phyloP scores from a whole-genome alignment of 139 green algal species.

The Coccomyxa sp. region DNA sequence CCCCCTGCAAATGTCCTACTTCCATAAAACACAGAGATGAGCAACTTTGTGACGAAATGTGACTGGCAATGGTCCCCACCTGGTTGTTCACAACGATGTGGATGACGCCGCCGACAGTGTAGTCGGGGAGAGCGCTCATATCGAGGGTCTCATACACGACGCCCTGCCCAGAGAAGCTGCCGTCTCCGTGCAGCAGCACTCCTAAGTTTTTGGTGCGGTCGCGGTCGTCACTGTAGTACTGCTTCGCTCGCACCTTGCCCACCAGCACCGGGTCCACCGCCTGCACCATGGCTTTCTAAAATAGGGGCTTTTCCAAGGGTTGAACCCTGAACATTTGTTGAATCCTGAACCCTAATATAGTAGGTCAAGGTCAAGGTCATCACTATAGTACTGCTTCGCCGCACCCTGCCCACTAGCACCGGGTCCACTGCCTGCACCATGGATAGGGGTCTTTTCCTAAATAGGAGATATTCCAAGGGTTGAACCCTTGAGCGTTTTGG shows the following conservation, averaged over 20 bases:
- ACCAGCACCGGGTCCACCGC: slow-evolving; percentile 90
- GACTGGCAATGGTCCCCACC: no score
- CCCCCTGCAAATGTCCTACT: no score
- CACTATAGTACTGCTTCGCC: slow-evolving; percentile 99
- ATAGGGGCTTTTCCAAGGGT: neutral
- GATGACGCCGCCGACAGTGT: slow-evolving; percentile 89
- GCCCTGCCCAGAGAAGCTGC: slow-evolving; percentile 91
- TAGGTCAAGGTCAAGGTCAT: no score
- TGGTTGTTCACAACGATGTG: slow-evolving; percentile 99
- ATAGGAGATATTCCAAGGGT: no score
- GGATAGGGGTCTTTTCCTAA: no score
- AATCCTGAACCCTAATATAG: no score
- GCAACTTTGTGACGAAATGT: no score
- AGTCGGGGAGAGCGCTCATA: slow-evolving; percentile 91
- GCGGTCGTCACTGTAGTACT: slow-evolving; percentile 79
- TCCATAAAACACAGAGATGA: no score
- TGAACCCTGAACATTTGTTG: no score
- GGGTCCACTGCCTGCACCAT: slow-evolving; percentile 78
- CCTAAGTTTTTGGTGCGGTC: slow-evolving; percentile 61
- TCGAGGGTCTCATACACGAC: slow-evolving; percentile 98
- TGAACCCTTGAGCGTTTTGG: no score
- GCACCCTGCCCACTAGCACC: slow-evolving; percentile 88
- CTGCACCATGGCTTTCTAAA: slow-evolving; percentile 16
- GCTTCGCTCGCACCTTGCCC: slow-evolving; percentile 94
- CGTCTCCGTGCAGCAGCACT: slow-evolving; percentile 96